Base-by-base conservation (phyloP, 2,329 filamentous ascomycete species). In the Aureobasidium subglaciale region DNA sequence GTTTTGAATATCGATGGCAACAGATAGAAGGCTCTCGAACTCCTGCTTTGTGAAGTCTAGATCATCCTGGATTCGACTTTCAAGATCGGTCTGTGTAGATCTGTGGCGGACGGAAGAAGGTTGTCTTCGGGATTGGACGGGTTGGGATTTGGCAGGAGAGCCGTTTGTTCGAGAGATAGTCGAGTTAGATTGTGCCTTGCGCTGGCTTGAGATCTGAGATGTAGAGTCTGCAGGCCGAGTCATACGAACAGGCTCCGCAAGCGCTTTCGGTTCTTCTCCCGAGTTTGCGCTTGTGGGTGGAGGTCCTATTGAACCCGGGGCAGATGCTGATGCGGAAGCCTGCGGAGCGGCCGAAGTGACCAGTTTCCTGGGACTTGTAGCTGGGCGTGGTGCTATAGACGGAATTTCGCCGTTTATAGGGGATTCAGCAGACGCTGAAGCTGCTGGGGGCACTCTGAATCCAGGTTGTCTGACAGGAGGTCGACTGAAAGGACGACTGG, bases 11-110 rank as follows among this genome's bases (percentile, higher is more conserved):
- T 63, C 58, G 30, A 58, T 50, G 4, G 48, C 55, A 8, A 65
- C 52, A 7, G 50, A 41, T 34, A 62, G 27, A 3, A 62, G n/a
- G 3, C 56, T 3, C 1, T 62, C 35, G 18, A 55, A 57, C 16
- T 63, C 60, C 3, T 53, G 32, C 18, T 64, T 65, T 62, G 66
- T 76, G 81, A 59, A 53, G 3, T 18, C 24, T 9, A 18, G 30
- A 20, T 41, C 27, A 22, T 48, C 38, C 24, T 48, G 20, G 10
- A 34, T n/a, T 7, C 37, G 27, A 25, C 34, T 3, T 18, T 20
- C 29, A 6, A 18, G 6, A 7, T 46, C 35, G 40, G 55, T 8
- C n/a, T 18, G 20, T 22, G 25, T 7, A 8, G 48, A 13, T 13
- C 5, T 9, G 2, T 52, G 24, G n/a, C 29, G 20, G 15, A 27